Evolutionary conservation across 768 basidiomycete species (phyloP).

Genomic region (Brasilioporus rufonigricans): DNA sequence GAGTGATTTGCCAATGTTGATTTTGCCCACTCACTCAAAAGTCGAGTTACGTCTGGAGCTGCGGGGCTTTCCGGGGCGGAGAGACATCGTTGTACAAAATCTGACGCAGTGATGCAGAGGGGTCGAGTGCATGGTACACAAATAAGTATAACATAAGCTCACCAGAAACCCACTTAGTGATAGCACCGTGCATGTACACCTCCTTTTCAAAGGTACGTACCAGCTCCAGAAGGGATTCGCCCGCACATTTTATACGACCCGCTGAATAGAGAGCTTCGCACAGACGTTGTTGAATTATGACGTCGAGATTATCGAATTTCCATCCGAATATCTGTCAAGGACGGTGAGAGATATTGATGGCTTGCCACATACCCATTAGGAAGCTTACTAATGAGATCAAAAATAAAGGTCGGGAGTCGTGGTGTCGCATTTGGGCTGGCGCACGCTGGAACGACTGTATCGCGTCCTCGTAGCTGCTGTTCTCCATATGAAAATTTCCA

Average conservation of each 20-base stretch:
- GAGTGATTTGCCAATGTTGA: background rate
- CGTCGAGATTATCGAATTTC: too few relatives aligned
- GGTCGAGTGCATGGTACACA: too few relatives aligned
- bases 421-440: background rate
- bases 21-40: background rate
- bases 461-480: too few relatives aligned
- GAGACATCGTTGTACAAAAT: background rate
- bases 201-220: too few relatives aligned
- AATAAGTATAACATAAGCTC: background rate
- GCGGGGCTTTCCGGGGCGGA: background rate
- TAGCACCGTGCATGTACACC: too few relatives aligned
- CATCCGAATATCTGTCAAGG: too few relatives aligned
- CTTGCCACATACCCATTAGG: background rate
- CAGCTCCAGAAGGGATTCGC: background rate
- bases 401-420: too few relatives aligned
- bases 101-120: background rate
- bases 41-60: too few relatives aligned
- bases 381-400: background rate
- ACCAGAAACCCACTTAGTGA: too few relatives aligned
- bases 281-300: background rate
- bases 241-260: background rate
- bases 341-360: too few relatives aligned
- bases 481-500: too few relatives aligned
- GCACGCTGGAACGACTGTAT: background rate
- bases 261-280: background rate